Evolutionary conservation across 768 basidiomycete genomes (phyloP), one percentile per base, ranked within the genome.

Genomic region (Leccinum boreale): DNA sequence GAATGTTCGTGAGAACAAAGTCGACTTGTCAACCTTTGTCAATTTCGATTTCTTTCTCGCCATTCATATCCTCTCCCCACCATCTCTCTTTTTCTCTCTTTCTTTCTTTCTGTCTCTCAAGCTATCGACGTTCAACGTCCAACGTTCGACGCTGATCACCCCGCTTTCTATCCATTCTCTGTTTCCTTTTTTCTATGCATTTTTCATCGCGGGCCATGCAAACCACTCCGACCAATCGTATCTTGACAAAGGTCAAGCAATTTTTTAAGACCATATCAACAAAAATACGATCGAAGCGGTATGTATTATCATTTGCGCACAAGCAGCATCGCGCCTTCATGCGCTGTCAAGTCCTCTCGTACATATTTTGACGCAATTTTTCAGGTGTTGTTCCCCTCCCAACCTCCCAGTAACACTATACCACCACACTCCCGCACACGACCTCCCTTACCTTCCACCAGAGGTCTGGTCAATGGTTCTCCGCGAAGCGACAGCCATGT

Each of bases 401-500:
- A 29, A 48, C 24, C 36, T 44, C 11, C 62, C 60, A 24, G 59
- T 33, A 47, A 58, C 49, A 45, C 71, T 57, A 15, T 62, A 60
- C 46, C 62, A 60, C 53, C 67, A 73, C 55, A 57, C 70, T 10
- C 71, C 71, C 1, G 71, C 72, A 17, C 72, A 66, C 44, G 71
- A 72, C 55, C 69, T 76, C n/a, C 78, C 78, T 15, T 60, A 70
- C 56, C 76, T 88, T 14, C 87, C 87, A 0, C 67, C 79, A 2
- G 87, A 90, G 62, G 66, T 90, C 7, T 89, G 87, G 87, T 72
- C 81, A n/a, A 69, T 80, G 63, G 80, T 90, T 57, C 72, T 90
- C 53, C 82, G 82, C 42, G 81, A 81, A 63, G 85, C 85, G 1
- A 80, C 82, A 21, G 67, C 72, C 59, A 70, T 73, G 61, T 66